A percentile compares a stretch with the other conserved stretches of the same genome.
phyloP scores from a whole-genome alignment of 225 moss, liverwort and hornwort species.

The Pseudisothecium myosuroides region DNA sequence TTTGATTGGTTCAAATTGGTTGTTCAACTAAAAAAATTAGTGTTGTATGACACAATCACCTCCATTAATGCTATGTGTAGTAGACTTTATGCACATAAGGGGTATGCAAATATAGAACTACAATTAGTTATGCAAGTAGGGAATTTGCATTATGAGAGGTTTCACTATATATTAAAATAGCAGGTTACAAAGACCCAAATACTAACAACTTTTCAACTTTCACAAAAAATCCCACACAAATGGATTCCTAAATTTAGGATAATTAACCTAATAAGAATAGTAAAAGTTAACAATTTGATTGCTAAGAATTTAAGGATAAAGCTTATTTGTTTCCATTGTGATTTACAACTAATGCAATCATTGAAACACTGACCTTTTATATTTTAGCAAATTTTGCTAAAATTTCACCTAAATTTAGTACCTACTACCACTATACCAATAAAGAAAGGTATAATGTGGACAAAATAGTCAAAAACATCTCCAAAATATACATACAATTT shows the following conservation, averaged over 20 bases:
- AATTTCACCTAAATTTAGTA: not conserved
- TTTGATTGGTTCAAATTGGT: no score
- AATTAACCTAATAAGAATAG: no score
- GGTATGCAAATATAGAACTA: no score
- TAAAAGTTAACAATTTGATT: not conserved
- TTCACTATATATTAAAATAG: not conserved
- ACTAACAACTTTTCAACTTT: not conserved
- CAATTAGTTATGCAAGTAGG: no score
- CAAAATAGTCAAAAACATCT: not conserved
- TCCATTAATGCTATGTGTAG: no score
- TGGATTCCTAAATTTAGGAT: rapidly evolving
- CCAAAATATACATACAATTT: no score
- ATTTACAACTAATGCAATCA: not conserved
- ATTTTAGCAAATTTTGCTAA: not conserved
- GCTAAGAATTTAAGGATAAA: not conserved
- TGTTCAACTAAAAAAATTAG: no score
- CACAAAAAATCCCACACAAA: no score
- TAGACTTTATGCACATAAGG: no score
- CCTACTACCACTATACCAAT: not conserved
- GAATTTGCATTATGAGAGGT: no score
- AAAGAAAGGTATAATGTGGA: rapidly evolving
- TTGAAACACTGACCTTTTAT: not conserved
- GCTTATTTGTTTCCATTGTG: no score
- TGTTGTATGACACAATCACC: no score
- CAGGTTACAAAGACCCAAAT: not conserved